phyloP scores from a whole-genome alignment of 2,329 filamentous ascomycete genomes.

The Microcyclospora pomicola region DNA sequence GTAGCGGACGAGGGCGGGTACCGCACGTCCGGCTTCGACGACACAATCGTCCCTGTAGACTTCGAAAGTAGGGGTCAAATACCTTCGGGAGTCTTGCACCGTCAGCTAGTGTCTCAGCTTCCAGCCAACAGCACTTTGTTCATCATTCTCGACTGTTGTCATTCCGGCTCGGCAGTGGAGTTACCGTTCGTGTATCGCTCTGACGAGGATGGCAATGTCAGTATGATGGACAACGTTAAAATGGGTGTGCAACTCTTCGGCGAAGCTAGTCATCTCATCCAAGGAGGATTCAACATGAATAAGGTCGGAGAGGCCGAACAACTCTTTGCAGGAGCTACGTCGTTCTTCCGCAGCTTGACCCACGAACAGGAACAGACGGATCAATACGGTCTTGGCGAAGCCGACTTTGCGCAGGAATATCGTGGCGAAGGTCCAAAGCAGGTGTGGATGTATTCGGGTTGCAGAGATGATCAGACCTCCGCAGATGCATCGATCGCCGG shows the following conservation, averaged over 20 bases:
- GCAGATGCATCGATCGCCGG: constrained; percentile 33
- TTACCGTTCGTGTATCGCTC: constrained; percentile 45
- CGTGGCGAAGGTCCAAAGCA: constrained; percentile 30
- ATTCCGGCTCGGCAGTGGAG: constrained; percentile 46
- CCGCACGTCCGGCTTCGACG: constrained; percentile 16
- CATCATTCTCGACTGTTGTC: constrained; percentile 48
- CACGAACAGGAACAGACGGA: constrained; percentile 26
- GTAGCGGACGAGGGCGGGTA: constrained; percentile 32
- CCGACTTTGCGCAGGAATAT: constrained; percentile 28
- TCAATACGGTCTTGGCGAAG: constrained; percentile 30
- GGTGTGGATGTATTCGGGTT: constrained; percentile 39
- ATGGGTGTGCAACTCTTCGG: constrained; percentile 36
- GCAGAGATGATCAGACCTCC: constrained; percentile 37
- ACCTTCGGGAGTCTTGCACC: constrained; percentile 38
- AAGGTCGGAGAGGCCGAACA: constrained; percentile 38
- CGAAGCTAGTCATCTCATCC: constrained; percentile 37
- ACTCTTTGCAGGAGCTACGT: constrained; percentile 39
- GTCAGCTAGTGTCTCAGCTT: constrained; percentile 38
- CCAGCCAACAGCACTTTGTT: constrained; percentile 39
- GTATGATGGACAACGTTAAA: constrained; percentile 41
- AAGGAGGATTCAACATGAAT: constrained; percentile 33
- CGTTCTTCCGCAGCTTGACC: constrained; percentile 40
- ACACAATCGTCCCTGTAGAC: constrained; percentile 21
- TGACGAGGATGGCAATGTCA: constrained; percentile 43
- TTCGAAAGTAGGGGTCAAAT: constrained; percentile 39